Evolutionary conservation across 495 filamentous ascomycete genomes (phyloP), one percentile per base, ranked within the genome.

Genomic region (Annulohypoxylon maeteangense): DNA sequence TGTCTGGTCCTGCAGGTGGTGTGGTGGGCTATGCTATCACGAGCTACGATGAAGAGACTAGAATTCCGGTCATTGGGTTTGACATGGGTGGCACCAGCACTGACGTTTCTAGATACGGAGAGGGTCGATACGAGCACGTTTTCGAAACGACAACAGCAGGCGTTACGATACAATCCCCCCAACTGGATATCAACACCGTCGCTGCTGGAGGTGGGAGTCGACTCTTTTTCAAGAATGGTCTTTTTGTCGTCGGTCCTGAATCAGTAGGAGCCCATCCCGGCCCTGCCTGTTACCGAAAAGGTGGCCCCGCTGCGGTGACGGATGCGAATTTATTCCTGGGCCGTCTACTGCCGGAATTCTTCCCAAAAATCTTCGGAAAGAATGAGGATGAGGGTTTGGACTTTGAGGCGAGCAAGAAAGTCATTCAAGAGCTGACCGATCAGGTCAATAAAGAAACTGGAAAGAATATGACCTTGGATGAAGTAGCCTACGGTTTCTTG

Each of bases 101-200:
- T 0, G 95, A 99, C 76, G 95, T 98, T 5, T 97, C 93, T 22
- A 83, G 95, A 25, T 98, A 95, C 73, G 95, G 95, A 40, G 83
- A 86, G 45, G 95, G 95, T 10, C 86, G 95, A 53, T 93, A 97
- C 75, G 95, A 98, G 63, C 95, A 99, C 78, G 95, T 98, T 0
- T 98, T 99, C 67, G 95, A 97, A 76, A 98, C 95, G 1, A 98
- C 95, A 0, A 97, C 96, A 0, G 95, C 95, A 1, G 95, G 95
- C 23, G 93, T 99, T 5, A 93, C 94, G 0, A 96, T 98, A 34
- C 95, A 98, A 73, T 94, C 91, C 0, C 95, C 95, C 0, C 95
- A 98, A 74, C 87, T 99, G 0, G 95, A 99, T 80, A 98, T 99
- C 80, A 98, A 98, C 79, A 99, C 95, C 0, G 81, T 84, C 20